phyloP scores from a whole-genome alignment of 768 basidiomycete genomes.

The Mycena epipterygia region DNA sequence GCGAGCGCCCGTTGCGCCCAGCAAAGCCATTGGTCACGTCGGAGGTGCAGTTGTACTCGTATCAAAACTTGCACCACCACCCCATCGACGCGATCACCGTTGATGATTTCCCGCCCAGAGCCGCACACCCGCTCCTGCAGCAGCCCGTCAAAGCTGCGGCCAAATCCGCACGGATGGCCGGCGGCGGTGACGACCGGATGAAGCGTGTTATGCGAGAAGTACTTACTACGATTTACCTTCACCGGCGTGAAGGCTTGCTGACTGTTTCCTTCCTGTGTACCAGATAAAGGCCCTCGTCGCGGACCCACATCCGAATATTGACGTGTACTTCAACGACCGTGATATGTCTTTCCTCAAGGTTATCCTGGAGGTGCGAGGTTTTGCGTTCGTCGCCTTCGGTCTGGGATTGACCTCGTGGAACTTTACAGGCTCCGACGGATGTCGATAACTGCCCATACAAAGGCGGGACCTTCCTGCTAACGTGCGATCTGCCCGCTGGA shows the following conservation, averaged over 20 bases:
- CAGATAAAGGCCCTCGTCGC: slow-evolving; percentile 40
- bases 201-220: slow-evolving; percentile 48
- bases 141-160: slow-evolving; percentile 38
- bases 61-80: slow-evolving; percentile 22
- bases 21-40: slow-evolving; percentile 19
- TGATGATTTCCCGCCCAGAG: slow-evolving; percentile 41
- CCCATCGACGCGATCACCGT: slow-evolving; percentile 43
- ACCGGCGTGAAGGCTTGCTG: neutral
- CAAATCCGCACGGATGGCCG: slow-evolving; percentile 1
- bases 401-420: neutral
- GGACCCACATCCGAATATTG: slow-evolving; percentile 44
- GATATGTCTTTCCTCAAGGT: slow-evolving; percentile 47
- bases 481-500: slow-evolving; percentile 41
- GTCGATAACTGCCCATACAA: slow-evolving; percentile 43
- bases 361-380: slow-evolving; percentile 44
- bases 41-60: neutral
- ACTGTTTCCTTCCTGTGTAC: neutral
- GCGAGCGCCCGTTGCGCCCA: slow-evolving; percentile 38
- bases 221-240: neutral
- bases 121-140: slow-evolving; percentile 38
- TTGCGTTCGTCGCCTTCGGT: neutral
- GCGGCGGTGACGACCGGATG: slow-evolving; percentile 37
- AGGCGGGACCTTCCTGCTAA: slow-evolving; percentile 43
- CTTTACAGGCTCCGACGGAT: slow-evolving; percentile 41
- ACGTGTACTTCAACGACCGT: slow-evolving; percentile 43